Percentiles rank a stretch among this genome's conserved stretches.
phyloP scores from a whole-genome alignment of 2,329 filamentous ascomycete genomes.

The Pseudocercospora eumusae region DNA sequence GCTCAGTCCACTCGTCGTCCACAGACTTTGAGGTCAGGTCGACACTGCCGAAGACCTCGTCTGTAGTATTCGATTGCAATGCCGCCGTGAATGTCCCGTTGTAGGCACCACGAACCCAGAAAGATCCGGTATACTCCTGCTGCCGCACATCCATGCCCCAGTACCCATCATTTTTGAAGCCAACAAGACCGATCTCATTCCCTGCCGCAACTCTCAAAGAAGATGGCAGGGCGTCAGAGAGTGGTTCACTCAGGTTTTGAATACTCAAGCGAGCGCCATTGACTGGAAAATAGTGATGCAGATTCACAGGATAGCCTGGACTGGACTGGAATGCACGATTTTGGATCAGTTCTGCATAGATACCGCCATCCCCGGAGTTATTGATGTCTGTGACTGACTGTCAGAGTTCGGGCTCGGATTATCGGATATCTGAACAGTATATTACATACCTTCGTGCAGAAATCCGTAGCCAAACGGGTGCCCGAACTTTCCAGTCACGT shows the following conservation, averaged over 20 bases:
- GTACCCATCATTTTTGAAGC: conserved; percentile 52
- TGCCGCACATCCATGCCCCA: conserved; percentile 56
- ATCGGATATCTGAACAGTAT: too few relatives aligned
- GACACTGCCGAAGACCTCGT: conserved; percentile 46
- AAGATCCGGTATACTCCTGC: conserved; percentile 41
- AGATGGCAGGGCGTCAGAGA: conserved; percentile 31
- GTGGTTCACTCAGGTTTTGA: conserved; percentile 27
- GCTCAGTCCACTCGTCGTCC: conserved; percentile 44
- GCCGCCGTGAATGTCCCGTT: conserved; percentile 35
- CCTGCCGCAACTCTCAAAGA: conserved; percentile 31
- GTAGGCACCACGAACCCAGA: conserved; percentile 40
- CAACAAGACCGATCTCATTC: conserved; percentile 46
- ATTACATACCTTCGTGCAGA: conserved; percentile 17
- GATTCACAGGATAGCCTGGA: conserved; percentile 24
- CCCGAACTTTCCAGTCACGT: conserved; percentile 20
- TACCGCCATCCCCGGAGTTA: conserved; percentile 69
- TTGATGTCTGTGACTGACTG: conserved; percentile 49
- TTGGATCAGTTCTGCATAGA: conserved; percentile 70
- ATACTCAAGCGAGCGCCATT: conserved; percentile 30
- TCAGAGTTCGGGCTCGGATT: conserved; percentile 6
- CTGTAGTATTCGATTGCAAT: conserved; percentile 43
- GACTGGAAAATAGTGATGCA: conserved; percentile 26
- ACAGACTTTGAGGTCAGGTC: conserved; percentile 39
- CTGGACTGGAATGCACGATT: conserved; percentile 67
- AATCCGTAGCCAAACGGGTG: conserved; percentile 25